phyloP scores from a whole-genome alignment of 208 protist species.

The Acanthamoeba sp. region DNA sequence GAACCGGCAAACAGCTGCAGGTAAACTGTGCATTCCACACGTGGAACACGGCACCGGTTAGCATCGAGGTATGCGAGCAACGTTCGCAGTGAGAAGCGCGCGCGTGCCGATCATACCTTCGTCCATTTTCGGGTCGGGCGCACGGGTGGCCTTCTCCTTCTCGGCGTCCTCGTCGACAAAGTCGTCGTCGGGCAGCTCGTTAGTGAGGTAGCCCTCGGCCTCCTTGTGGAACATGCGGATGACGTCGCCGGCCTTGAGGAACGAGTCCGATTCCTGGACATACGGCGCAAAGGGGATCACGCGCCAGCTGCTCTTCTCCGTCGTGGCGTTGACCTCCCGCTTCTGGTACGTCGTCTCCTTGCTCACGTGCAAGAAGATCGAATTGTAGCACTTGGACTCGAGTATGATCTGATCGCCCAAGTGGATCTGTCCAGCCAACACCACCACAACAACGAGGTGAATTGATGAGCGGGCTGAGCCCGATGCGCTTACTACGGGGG shows the following conservation, averaged over 20 bases:
- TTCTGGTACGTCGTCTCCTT: conserved; percentile 20
- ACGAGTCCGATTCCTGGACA: conserved; percentile 10
- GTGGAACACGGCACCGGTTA: too few relatives aligned
- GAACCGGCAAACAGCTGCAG: conserved; percentile 7
- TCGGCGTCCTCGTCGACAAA: conserved; percentile 24
- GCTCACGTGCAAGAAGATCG: conserved; percentile 54
- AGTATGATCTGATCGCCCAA: conserved; percentile 45
- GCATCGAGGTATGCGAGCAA: not conserved
- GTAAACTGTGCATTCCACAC: not conserved
- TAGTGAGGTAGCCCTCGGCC: conserved; percentile 56
- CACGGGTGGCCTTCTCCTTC: not conserved
- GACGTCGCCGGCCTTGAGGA: conserved; percentile 68
- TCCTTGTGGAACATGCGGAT: conserved; percentile 71
- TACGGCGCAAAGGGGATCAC: conserved; percentile 65
- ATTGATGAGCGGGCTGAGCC: too few relatives aligned
- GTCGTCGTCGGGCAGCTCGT: conserved; percentile 47
- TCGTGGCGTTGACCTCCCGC: conserved; percentile 53
- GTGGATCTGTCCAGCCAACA: not conserved
- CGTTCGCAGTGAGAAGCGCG: too few relatives aligned
- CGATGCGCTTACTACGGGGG: too few relatives aligned
- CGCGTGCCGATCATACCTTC: not conserved
- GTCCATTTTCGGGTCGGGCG: not conserved
- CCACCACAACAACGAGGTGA: not conserved
- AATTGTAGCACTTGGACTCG: conserved; percentile 45
- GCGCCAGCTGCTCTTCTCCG: conserved; percentile 64